phyloP scores from a whole-genome alignment of 2,329 filamentous ascomycete genomes.

The Nemania serpens region DNA sequence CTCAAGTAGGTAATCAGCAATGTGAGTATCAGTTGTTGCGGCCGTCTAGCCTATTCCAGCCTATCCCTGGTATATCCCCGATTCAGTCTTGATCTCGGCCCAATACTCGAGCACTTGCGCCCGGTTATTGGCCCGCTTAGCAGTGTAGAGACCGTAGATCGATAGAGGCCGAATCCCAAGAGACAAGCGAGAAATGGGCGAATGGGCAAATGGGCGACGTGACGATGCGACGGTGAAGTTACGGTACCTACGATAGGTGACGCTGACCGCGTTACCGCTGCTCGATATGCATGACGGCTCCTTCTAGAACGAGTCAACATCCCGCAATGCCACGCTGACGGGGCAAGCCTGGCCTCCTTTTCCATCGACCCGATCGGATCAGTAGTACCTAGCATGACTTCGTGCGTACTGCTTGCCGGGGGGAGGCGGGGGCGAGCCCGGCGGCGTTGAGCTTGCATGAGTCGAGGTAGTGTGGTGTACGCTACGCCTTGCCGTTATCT shows the following conservation, averaged over 20 bases:
- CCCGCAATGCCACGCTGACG: slow-evolving; percentile 20
- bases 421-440: not conserved
- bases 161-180: not conserved
- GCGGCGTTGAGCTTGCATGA: slow-evolving; percentile 15
- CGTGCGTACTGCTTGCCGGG: not conserved
- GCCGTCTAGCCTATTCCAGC: not conserved
- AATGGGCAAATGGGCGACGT: not conserved
- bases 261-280: slow-evolving; percentile 19
- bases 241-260: not conserved
- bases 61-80: not conserved
- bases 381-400: slow-evolving; percentile 2
- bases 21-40: not conserved
- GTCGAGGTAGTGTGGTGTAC: not conserved
- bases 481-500: slow-evolving; percentile 22
- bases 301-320: slow-evolving; percentile 22
- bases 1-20: not conserved
- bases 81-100: not conserved
- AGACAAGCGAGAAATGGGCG: not conserved
- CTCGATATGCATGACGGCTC: slow-evolving; percentile 12
- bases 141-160: not conserved
- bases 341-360: not conserved
- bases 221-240: not conserved
- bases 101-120: slow-evolving; percentile 10
- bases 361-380: slow-evolving; percentile 3
- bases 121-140: slow-evolving; percentile 2